Evolutionary conservation across 2,329 filamentous ascomycete genomes (phyloP), one percentile per base, ranked within the genome.

Genomic region (Aureobasidium sp.): DNA sequence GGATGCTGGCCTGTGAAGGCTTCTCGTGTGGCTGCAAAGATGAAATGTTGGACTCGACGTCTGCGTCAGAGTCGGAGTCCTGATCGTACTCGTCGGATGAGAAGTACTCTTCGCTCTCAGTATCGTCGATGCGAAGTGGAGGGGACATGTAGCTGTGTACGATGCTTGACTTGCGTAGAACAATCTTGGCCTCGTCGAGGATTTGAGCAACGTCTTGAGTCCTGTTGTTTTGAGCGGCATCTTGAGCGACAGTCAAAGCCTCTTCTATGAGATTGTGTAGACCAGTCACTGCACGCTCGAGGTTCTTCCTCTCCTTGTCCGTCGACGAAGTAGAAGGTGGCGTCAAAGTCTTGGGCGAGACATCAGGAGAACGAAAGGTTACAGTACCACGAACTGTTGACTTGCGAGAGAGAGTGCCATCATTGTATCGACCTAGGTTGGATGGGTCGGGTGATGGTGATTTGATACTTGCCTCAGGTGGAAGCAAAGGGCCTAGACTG

Each of bases 261-360:
- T 78, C 73, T 62, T 76, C 69, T 62, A 78, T 75, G 49, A 78
- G 69, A n/a, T 73, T 69, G 63, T 78, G 76, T 5, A 78, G 63
- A 0, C 71, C 73, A 32, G 71, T 71, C 6, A 78, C 73, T 10
- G 76, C 71, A 29, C 65, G 63, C 25, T 67, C 66, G 25, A 71
- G 63, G 9, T 62, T 54, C 36, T 39, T 63, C 25, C n/a, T 45
- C 7, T 57, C 39, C 11, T 49, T 59, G 3, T 59, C 55, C 6
- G 57, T 49, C 10, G 64, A 63, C 16, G 65, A 63, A n/a, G 64
- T 57, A 1, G 62, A 63, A 16, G 49, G 59, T 63, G 53, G 49
- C 59, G 59, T 55, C 63, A 61, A 39, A 11, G 62, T 60, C 13
- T 45, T 57, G 59, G 57, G 45, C 42, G 64, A 53, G 52, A 63